Base-by-base conservation (phyloP, 2,329 filamentous ascomycete genomes). In the Monilinia laxa region DNA sequence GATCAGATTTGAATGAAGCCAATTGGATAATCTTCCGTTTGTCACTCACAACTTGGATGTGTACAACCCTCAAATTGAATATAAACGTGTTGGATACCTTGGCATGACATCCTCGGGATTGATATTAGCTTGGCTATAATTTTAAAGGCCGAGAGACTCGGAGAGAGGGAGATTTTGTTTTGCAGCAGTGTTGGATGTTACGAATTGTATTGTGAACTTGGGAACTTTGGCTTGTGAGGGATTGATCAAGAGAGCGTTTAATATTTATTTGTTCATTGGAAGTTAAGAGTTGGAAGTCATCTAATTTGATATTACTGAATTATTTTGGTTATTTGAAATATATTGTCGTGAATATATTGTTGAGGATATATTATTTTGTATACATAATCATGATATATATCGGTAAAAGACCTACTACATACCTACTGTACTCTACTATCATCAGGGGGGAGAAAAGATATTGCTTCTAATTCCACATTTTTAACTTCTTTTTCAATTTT, bases 71-170 rank as follows among this genome's bases (percentile, higher is more conserved):
- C 20, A 49, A 49, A 49, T 10, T 49, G 20, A n/a, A 6, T 10
- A 38, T 51, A 51, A 58, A 58, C 45, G 45, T 60, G 45, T 38
- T 18, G 31, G 51, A n/a, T 10, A 16, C 20, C 58, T 60, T 60
- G 58, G 45, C 45, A 60, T 51, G 4, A 38, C 12, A 11, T 38
- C 31, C 45, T 45, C 20, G 45, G 57, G 20, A 47, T 49, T 49
- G 57, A 12, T 18, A n/a, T 18, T 12, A 11, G 20, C 42, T 49
- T 60, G 57, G 57, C 42, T 25, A 20, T 49, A 18, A 5, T 35
- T 20, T 60, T 51, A 60, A 60, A 60, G 28, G 57, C 42, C 57
- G 28, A 49, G 45, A 35, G 31, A 6, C 7, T 35, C 31, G 31
- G 31, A 35, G 31, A 1, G 57, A 35, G 42, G 57, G 31, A 12